Evolutionary conservation across 2,329 filamentous ascomycete species (phyloP), one percentile per base, ranked within the genome.

Genomic region (Pestalotiopsis sp.): DNA sequence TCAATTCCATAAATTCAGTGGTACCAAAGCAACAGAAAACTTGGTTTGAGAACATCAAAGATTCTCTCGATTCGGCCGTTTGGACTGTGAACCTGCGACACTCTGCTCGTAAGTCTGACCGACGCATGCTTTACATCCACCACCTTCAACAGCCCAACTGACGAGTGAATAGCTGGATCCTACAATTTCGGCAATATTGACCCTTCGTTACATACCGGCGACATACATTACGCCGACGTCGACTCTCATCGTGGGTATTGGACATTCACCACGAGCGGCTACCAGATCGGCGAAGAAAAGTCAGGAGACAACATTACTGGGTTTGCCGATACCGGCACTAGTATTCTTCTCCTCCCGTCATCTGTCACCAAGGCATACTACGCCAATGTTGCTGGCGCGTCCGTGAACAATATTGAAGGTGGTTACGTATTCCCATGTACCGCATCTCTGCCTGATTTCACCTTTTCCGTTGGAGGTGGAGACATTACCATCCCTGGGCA

Each of bases 251-350:
- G 87, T 38, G 90, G 90, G 14, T 91, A 87, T 83, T 92, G 90
- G 90, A 80, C 84, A 65, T 90, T 92, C 82, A 87, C 83, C 31
- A 82, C 86, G n/a, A 80, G 83, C 31, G 87, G 85, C 60, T 91
- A 89, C 80, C 78, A 79, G 56, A 76, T 90, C 69, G 89, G 89
- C 65, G 58, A 65, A 59, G 14, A 13, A 17, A 63, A 77, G 1
- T 13, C 40, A 14, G 20, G 68, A 69, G 12, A 67, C 71, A 52
- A 4, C n/a, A 65, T 52, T n/a, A 65, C 11, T 11, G 62, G 62
- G 1, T 76, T 78, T 25, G 87, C 88, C 74, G 90, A 92, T 80
- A 92, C 90, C 17, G 90, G 90, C 65, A 92, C 90, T 70, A 90
- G 89, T 12, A 86, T 92, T 25, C 77, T 91, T 70, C 83, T 90